phyloP scores from a whole-genome alignment of 768 basidiomycete genomes.

The Flagelloscypha sp. region DNA sequence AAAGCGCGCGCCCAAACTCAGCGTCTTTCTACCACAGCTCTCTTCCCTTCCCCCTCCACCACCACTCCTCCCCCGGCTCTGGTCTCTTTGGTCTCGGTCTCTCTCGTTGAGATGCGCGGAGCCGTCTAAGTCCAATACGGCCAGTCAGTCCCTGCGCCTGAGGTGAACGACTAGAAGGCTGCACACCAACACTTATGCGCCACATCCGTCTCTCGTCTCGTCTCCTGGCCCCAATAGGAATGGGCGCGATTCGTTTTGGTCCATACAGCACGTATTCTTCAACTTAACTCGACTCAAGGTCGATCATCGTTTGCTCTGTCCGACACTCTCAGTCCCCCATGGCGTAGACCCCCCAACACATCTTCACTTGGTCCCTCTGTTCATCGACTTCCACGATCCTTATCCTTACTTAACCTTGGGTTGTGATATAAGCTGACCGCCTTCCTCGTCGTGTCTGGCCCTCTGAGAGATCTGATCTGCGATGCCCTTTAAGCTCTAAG shows the following conservation, averaged over 20 bases:
- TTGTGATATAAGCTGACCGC: too few species aligned
- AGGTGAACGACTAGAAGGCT: not conserved
- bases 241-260: not conserved
- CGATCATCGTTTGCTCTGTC: conserved; percentile 22
- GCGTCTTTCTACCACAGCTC: too few species aligned
- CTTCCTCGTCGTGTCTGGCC: too few species aligned
- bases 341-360: conserved; percentile 23
- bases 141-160: conserved; percentile 13
- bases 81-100: not conserved
- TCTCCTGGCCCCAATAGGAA: conserved; percentile 3
- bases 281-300: conserved; percentile 13
- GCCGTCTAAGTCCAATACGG: conserved; percentile 16
- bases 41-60: too few species aligned
- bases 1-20: too few species aligned
- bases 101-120: not conserved
- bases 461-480: too few species aligned
- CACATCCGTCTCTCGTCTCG: conserved; percentile 1
- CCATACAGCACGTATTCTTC: conserved; percentile 10
- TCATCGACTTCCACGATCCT: conserved; percentile 24
- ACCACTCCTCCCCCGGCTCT: too few species aligned
- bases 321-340: conserved; percentile 22
- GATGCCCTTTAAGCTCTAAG: too few species aligned
- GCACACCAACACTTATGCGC: too few species aligned
- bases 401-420: conserved; percentile 10
- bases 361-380: conserved; percentile 30